Percentiles rank a stretch among this genome's conserved stretches.
Evolutionary conservation across 768 basidiomycete species (phyloP).

Genomic region (Suillus brevipes): DNA sequence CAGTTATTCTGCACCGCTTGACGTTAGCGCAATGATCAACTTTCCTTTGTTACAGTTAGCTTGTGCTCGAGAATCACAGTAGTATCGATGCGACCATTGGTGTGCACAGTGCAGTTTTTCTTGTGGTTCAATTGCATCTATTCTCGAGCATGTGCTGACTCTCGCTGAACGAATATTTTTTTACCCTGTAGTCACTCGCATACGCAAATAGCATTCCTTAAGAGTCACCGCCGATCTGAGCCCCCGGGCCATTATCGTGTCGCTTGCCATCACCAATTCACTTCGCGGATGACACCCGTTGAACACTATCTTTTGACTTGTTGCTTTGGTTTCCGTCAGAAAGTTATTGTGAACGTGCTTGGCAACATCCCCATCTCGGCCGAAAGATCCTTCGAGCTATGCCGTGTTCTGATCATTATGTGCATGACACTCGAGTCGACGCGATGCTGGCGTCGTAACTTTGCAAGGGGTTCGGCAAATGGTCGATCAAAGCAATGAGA

Average conservation of each 20-base stretch:
- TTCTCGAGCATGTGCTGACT: not conserved
- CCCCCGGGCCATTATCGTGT: not conserved
- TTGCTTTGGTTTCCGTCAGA: not conserved
- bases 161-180: not conserved
- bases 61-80: not conserved
- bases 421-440: not conserved
- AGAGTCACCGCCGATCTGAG: not conserved
- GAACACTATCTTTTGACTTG: not conserved
- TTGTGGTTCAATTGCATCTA: not conserved
- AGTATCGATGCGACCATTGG: not conserved
- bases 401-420: not conserved
- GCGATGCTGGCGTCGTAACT: not conserved
- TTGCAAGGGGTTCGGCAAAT: not conserved
- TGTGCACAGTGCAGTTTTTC: not conserved
- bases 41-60: not conserved
- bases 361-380: not conserved
- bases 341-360: not conserved
- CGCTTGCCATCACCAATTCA: not conserved
- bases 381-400: not conserved
- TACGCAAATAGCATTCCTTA: not conserved
- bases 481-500: not conserved
- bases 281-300: not conserved
- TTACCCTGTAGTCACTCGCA: not conserved
- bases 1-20: too few relatives aligned
- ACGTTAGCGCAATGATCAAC: too few relatives aligned